phyloP scores from a whole-genome alignment of 2,329 filamentous ascomycete species.

The Apiospora pterosperma region DNA sequence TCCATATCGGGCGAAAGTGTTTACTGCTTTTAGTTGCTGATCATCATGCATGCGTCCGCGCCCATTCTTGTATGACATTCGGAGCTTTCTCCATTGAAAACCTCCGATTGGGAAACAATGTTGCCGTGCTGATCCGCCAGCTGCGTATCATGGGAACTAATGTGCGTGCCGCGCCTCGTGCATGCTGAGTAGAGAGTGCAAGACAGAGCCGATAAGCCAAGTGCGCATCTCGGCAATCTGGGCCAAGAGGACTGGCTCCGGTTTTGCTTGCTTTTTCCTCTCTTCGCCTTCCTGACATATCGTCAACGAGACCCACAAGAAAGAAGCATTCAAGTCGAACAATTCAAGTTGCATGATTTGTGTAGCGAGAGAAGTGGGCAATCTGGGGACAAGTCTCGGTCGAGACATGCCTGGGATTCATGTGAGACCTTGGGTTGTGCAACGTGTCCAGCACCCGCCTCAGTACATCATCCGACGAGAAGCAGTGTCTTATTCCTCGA shows the following conservation, averaged over 20 bases:
- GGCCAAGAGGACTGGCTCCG: neutral
- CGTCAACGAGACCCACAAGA: neutral
- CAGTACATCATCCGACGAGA: neutral
- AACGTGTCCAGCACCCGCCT: neutral
- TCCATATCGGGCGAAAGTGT: neutral
- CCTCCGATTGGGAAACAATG: neutral
- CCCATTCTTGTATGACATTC: neutral
- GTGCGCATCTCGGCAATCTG: neutral
- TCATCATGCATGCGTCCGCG: neutral
- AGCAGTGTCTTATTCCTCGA: neutral
- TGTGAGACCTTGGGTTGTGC: neutral
- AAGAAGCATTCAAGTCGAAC: neutral
- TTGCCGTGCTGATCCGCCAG: neutral
- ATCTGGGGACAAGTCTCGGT: neutral
- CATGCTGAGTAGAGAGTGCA: neutral
- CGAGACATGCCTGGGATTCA: neutral
- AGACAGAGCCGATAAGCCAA: neutral
- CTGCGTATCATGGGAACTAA: neutral
- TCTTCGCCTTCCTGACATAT: neutral
- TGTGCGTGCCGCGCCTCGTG: neutral
- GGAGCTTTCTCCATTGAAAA: neutral
- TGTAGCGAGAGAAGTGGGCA: too few relatives aligned
- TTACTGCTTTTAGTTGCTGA: neutral
- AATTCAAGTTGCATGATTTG: too few relatives aligned
- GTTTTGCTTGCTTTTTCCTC: neutral